These are phyloP conservation scores for Solanum hybrid DNA, from an alignment of 305 asterid species.

Conservation along the genomic window DNA sequence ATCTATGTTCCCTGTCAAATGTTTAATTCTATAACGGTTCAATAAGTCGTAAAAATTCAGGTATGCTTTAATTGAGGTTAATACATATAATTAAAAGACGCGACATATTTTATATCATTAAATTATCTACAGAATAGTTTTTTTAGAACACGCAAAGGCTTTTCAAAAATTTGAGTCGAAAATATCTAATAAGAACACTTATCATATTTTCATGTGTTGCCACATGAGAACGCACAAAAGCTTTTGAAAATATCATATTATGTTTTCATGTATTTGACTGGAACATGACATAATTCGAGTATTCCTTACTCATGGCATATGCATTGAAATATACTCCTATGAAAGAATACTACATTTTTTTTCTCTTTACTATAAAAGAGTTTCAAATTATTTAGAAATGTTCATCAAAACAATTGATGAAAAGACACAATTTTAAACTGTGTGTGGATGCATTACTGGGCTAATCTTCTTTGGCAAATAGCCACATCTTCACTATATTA, in stretches of 20 bases:
- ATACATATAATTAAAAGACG: neutral
- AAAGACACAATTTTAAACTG: neutral
- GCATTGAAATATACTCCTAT: neutral
- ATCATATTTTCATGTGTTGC: neutral
- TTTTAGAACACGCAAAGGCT: neutral
- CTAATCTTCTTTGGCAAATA: conserved; percentile 3
- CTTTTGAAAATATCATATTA: neutral
- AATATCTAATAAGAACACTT: neutral
- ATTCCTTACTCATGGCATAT: neutral
- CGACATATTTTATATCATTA: too few species aligned
- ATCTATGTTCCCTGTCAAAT: neutral
- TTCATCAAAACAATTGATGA: neutral
- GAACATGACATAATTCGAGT: neutral
- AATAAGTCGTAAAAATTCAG: too few species aligned
- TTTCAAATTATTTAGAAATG: neutral
- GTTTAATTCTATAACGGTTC: neutral
- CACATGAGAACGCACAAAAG: neutral
- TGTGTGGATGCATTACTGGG: conserved; percentile 4
- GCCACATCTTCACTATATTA: neutral
- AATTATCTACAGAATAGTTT: neutral
- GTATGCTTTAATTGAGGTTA: too few species aligned
- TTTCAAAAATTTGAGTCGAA: neutral
- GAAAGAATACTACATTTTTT: neutral
- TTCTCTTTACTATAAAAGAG: neutral
- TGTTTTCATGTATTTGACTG: neutral